These are phyloP conservation scores for Eucalyptus tenuipes DNA, from an alignment of 345 rosid species.

Conservation along the genomic window DNA sequence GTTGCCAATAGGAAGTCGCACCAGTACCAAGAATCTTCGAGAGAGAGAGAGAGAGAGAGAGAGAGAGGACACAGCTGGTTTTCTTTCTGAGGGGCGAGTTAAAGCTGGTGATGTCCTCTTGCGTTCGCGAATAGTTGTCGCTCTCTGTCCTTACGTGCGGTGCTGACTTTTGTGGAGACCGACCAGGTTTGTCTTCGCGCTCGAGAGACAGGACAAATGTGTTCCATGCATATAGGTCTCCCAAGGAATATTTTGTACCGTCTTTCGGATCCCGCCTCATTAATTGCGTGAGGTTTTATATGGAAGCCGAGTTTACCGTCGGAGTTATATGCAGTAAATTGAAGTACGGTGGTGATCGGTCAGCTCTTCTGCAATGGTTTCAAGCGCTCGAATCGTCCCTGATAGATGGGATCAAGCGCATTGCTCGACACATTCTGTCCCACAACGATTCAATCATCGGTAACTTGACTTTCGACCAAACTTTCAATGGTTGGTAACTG, in stretches of 20 bases:
- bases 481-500: neutral
- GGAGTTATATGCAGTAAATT: neutral
- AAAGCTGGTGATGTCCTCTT: neutral
- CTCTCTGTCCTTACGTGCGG: neutral
- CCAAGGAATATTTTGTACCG: neutral
- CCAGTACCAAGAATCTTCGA: neutral
- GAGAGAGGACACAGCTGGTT: neutral
- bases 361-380: neutral
- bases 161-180: neutral
- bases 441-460: neutral
- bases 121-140: neutral
- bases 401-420: neutral
- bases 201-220: neutral
- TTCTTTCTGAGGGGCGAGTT: neutral
- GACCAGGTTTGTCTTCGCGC: neutral
- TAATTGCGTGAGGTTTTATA: neutral
- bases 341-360: neutral
- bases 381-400: neutral
- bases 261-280: neutral
- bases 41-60: too few relatives aligned
- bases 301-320: neutral
- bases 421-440: neutral
- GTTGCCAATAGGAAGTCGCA: neutral
- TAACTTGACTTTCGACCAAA: neutral
- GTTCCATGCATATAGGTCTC: neutral